A percentile compares a stretch with the other conserved stretches of the same genome.
Conservation (phyloP, 2,329 filamentous ascomycete species). For the Aspergillus sclerotialis region DNA sequence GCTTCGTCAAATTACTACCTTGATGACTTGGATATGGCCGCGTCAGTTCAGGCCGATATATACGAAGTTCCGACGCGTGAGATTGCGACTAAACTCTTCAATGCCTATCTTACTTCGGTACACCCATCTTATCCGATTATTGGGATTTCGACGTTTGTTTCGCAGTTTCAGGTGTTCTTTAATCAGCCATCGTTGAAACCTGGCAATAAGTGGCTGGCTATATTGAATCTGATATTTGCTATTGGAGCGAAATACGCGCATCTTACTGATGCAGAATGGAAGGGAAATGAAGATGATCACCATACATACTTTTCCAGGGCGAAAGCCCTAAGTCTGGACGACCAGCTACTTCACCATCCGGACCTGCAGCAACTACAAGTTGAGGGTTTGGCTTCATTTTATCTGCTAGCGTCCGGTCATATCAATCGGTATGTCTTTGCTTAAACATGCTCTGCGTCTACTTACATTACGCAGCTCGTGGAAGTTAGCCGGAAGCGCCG, state of each 20-base stretch:
- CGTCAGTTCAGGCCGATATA: conserved; percentile 26
- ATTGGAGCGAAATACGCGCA: conserved; percentile 35
- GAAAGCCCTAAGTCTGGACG: conserved; percentile 29
- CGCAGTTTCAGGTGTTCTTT: conserved; percentile 35
- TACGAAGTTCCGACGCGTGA: conserved; percentile 31
- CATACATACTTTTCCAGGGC: conserved; percentile 36
- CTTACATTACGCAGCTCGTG: conserved; percentile 28
- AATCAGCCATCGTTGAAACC: conserved; percentile 25
- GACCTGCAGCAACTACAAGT: conserved; percentile 40
- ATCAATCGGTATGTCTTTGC: conserved; percentile 32
- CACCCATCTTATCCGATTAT: conserved; percentile 41
- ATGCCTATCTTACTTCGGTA: conserved; percentile 35
- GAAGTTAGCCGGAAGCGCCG: conserved; percentile 34
- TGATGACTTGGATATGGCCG: conserved; percentile 34
- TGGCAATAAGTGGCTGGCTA: conserved; percentile 37
- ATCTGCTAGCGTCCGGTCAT: conserved; percentile 34
- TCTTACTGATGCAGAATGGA: conserved; percentile 29
- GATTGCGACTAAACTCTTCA: conserved; percentile 32
- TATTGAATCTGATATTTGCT: conserved; percentile 40
- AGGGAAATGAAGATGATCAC: conserved; percentile 31
- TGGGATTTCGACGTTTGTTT: conserved; percentile 33
- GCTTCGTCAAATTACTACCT: conserved; percentile 32
- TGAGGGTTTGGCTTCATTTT: conserved; percentile 35
- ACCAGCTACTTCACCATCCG: conserved; percentile 34
- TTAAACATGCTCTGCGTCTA: background rate